These are phyloP conservation scores for Kodamaea fukazawae DNA, from an alignment of 805 yeast species.

Conservation along the genomic window DNA sequence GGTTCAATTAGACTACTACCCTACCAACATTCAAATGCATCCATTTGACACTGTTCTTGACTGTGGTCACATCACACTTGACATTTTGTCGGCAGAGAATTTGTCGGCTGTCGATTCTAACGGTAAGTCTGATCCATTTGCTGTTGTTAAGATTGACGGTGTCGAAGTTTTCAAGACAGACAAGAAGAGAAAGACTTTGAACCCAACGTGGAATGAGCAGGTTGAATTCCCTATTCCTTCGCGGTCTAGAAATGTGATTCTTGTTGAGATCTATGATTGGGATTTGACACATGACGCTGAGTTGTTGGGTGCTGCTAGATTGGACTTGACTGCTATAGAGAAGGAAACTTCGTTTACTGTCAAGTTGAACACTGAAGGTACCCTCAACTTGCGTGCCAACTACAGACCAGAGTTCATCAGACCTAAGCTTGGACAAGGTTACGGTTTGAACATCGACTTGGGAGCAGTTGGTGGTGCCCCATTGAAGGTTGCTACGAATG, in stretches of 20 bases:
- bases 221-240: slow-evolving; percentile 60
- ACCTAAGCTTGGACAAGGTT: slow-evolving; percentile 48
- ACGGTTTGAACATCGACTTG: slow-evolving; percentile 40
- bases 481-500: slow-evolving; percentile 14
- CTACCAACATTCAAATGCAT: slow-evolving; percentile 52
- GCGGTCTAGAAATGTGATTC: slow-evolving; percentile 51
- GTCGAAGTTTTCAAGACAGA: slow-evolving; percentile 55
- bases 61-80: slow-evolving; percentile 61
- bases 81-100: slow-evolving; percentile 53
- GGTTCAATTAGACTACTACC: slow-evolving; percentile 58
- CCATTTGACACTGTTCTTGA: slow-evolving; percentile 62
- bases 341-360: slow-evolving; percentile 46
- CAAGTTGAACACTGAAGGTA: slow-evolving; percentile 63
- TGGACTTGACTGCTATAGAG: slow-evolving; percentile 50
- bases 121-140: slow-evolving; percentile 77
- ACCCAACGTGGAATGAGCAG: slow-evolving; percentile 76
- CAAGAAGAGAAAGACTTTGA: slow-evolving; percentile 60
- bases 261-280: slow-evolving; percentile 66
- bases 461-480: slow-evolving; percentile 31
- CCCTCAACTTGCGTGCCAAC: slow-evolving; percentile 48
- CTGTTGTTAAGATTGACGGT: slow-evolving; percentile 52
- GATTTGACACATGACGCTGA: slow-evolving; percentile 73
- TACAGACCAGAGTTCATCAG: slow-evolving; percentile 67
- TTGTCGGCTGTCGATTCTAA: slow-evolving; percentile 62
- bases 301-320: slow-evolving; percentile 48